Evolutionary conservation across 352 stramenopile genomes (phyloP), one percentile per base, ranked within the genome.

Genomic region (Pythium aphanidermatum): DNA sequence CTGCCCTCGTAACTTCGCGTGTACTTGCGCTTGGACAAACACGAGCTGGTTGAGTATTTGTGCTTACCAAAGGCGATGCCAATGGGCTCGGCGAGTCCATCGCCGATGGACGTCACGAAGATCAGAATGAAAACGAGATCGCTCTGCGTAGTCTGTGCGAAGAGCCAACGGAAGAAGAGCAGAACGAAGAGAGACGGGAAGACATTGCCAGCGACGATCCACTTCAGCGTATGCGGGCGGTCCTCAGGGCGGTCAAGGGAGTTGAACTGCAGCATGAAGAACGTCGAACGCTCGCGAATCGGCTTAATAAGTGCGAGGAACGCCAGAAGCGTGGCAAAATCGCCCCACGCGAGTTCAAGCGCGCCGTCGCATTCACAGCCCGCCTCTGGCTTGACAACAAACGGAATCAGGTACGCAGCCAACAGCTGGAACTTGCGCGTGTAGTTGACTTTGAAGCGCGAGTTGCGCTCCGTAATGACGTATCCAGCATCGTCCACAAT

Each of bases 181-280:
- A 93, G 43, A 37, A 89, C 74, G 38, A 93, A 88, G 19, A 93
- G 70, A 3, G 74, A 65, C n/a, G 78, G 74, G 43, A 85, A 83
- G 30, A 87, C 58, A 52, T 92, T 92, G 16, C 81, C 81, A 3
- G 74, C 76, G 20, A 93, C 83, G 63, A 92, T 80, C 80, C 80
- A 92, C 61, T 85, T 90, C 44, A 92, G 68, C 58, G 80, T 92
- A 66, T 92, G 65, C 23, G 81, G 81, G 10, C 81, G 74, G 49
- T 92, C 81, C 42, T 92, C 81, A 1, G 81, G 81, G 14, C 81
- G 81, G 49, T 91, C 81, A 17, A 92, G 65, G 41, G 81, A 89
- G 64, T 92, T 92, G 63, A 92, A 92, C 64, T 92, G 81, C 40
- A 92, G 68, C 81, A 92, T 92, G 46, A 92, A 91, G 54, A 92